These are phyloP conservation scores for Monocercomonoides exilis DNA, from an alignment of 78 protist species.

Conservation along the genomic window DNA sequence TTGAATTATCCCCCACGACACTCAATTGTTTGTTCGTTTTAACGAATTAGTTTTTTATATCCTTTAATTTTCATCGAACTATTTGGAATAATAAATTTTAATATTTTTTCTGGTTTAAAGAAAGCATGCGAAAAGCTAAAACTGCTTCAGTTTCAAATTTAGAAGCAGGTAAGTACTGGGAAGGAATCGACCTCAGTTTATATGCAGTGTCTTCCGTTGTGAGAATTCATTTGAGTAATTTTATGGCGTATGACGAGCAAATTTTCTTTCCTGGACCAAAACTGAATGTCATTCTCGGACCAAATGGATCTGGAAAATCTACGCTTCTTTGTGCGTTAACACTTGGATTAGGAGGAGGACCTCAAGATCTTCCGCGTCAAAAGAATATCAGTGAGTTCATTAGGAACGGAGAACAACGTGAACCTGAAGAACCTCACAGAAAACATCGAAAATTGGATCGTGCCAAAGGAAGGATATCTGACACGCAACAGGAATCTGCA, in stretches of 20 bases:
- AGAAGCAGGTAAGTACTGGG: no score
- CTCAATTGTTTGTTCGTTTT: no score
- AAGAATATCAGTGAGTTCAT: not conserved
- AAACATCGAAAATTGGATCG: not conserved
- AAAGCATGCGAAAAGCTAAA: no score
- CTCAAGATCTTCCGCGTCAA: not conserved
- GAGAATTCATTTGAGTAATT: not conserved
- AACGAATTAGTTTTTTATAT: no score
- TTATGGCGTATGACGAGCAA: not conserved
- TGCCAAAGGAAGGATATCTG: not conserved
- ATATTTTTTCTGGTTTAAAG: no score
- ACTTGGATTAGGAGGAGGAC: not conserved
- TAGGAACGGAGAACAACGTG: not conserved
- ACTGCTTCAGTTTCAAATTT: no score
- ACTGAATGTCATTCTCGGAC: slow-evolving; percentile 9
- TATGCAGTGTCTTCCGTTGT: not conserved
- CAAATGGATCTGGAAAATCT: slow-evolving; percentile 15
- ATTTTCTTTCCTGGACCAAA: slow-evolving; percentile 10
- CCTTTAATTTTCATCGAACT: no score
- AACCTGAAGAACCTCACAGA: not conserved
- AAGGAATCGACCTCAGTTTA: not conserved
- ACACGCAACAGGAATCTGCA: not conserved
- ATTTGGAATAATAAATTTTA: no score
- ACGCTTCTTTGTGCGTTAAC: not conserved
- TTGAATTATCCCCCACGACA: no score